A percentile compares a stretch with the other conserved stretches of the same genome.
These are phyloP conservation scores for Tolypocladium tundrense DNA, from an alignment of 2,329 filamentous ascomycete genomes.

Conservation along the genomic window DNA sequence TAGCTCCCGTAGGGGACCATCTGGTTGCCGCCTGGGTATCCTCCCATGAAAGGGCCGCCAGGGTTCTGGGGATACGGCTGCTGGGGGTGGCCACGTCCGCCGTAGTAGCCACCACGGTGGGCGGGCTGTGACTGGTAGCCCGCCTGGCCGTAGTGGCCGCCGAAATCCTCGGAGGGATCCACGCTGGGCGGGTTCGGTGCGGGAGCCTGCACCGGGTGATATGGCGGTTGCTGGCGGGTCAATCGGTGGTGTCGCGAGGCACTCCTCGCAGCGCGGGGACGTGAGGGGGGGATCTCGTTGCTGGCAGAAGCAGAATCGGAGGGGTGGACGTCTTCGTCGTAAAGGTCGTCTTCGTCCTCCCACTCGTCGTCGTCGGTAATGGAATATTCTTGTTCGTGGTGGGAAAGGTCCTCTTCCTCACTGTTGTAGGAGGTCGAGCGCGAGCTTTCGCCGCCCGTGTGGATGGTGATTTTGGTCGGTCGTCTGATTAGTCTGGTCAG, in stretches of 20 bases:
- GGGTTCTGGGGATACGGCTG: slow-evolving; percentile 37
- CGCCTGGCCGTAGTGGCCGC: slow-evolving; percentile 23
- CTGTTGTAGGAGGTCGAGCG: slow-evolving; percentile 26
- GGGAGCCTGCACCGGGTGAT: slow-evolving; percentile 22
- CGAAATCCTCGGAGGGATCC: slow-evolving; percentile 56
- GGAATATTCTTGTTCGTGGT: slow-evolving; percentile 17
- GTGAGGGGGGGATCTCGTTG: slow-evolving; percentile 19
- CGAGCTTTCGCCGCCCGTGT: slow-evolving; percentile 18
- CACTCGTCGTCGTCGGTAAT: slow-evolving; percentile 29
- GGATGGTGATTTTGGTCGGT: slow-evolving; percentile 13
- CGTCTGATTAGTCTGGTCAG: slow-evolving; percentile 17
- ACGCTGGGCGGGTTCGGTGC: slow-evolving; percentile 46
- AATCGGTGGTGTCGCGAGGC: slow-evolving; percentile 21
- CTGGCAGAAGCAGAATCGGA: slow-evolving; percentile 47
- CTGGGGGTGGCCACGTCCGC: slow-evolving; percentile 15
- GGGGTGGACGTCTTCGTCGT: slow-evolving; percentile 42
- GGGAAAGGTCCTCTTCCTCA: slow-evolving; percentile 27
- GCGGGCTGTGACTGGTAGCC: slow-evolving; percentile 8
- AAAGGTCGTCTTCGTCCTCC: slow-evolving; percentile 26
- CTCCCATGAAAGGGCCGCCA: slow-evolving; percentile 31
- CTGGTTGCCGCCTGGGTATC: slow-evolving; percentile 26
- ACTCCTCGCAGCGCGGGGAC: slow-evolving; percentile 11
- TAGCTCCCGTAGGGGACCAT: slow-evolving; percentile 37
- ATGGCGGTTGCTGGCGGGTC: slow-evolving; percentile 23
- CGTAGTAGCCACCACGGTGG: slow-evolving; percentile 17